Evolutionary conservation across 192 early-diverging fungal genomes (phyloP), one percentile per base, ranked within the genome.

Genomic region (Gaertneriomyces semiglobifer): DNA sequence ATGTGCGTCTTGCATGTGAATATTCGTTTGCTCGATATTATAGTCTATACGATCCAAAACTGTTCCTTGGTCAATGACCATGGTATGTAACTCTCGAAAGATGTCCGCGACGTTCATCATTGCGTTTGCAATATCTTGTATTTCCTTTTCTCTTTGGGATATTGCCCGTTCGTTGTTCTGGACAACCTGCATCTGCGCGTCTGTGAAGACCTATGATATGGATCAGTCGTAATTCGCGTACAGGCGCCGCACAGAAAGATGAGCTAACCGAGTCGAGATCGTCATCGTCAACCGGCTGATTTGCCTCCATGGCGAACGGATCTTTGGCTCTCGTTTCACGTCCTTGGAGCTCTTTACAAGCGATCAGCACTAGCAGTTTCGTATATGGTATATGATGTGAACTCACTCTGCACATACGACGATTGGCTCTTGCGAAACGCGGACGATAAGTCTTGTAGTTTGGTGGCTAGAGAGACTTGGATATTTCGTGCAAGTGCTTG

Each of bases 61-160:
- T 5, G 96, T 93, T 12, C 96, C 96, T 74, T 98, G 96, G 74
- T 97, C 96, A 67, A 98, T 94, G 18, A 98, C 88, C 87, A 98
- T 90, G 20, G 90, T 86, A 71, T 98, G 92, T 68, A 97, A 81
- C 66, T 96, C 93, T 61, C 85, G 84, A 75, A 98, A 98, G 11
- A 98, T 88, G 44, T 91, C 89, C 3, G 93, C 93, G 57, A 98
- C 77, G 20, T 89, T 86, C 41, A 88, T 78, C 59, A 98, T 95
- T 16, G 92, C 93, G 70, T 93, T 86, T 48, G 90, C 92, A 68
- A 98, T 96, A 54, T 96, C 83, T 55, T 89, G 90, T 65, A 98
- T 89, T 73, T 97, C 96, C 47, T 85, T 79, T 72, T 98, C 96
- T 44, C 96, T 85, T 63, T 95, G 83, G 6, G 87, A 79, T 45